These are phyloP conservation scores for Meredithiella fracta DNA, from an alignment of 2,329 filamentous ascomycete species.

Conservation along the genomic window DNA sequence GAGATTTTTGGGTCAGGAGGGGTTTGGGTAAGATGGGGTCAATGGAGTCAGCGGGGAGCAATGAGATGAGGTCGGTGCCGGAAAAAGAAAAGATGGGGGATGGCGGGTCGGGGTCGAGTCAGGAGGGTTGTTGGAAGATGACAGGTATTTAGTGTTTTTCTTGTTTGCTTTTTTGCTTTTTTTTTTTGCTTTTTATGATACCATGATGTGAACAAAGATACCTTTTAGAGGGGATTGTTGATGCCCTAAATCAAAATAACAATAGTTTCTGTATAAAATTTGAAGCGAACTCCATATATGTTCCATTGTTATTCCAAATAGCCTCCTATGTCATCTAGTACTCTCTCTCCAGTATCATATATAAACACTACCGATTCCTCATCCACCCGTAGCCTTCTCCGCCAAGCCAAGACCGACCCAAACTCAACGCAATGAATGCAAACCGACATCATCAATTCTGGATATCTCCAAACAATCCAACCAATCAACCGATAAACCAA, in stretches of 20 bases:
- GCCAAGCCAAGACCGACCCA: background rate
- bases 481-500: too few relatives aligned
- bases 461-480: too few relatives aligned
- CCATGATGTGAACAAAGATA: conserved; percentile 4
- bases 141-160: conserved; percentile 2
- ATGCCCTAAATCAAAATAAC: too few relatives aligned
- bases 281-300: too few relatives aligned
- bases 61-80: background rate
- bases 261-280: too few relatives aligned
- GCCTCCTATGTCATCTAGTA: too few relatives aligned
- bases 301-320: too few relatives aligned
- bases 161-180: background rate
- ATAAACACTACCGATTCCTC: too few relatives aligned
- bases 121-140: background rate
- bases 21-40: conserved; percentile 1
- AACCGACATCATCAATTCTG: too few relatives aligned
- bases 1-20: background rate
- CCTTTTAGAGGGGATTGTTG: background rate
- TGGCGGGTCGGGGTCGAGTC: background rate
- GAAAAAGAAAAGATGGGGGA: background rate
- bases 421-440: too few relatives aligned
- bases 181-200: conserved; percentile 9
- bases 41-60: conserved; percentile 3
- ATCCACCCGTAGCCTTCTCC: too few relatives aligned
- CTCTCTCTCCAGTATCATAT: background rate